phyloP scores from a whole-genome alignment of 345 rosid genomes.

The Eucalyptus cloeziana region DNA sequence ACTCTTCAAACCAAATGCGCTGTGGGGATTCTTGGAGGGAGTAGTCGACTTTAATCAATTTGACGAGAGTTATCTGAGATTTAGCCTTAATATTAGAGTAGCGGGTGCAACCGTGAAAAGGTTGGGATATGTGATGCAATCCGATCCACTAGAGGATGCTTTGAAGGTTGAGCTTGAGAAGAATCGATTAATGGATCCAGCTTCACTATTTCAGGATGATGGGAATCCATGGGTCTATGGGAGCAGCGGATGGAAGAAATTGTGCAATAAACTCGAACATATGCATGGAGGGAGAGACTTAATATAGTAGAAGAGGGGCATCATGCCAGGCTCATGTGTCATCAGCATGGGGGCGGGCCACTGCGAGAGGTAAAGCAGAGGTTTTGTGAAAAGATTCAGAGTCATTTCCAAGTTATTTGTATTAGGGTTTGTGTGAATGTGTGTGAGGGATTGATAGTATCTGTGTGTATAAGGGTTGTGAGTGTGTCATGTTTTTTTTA shows the following conservation, averaged over 20 bases:
- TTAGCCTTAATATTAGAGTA: too few relatives aligned
- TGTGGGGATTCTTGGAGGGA: neutral
- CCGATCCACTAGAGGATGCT: neutral
- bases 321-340: too few relatives aligned
- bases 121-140: neutral
- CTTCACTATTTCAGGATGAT: neutral
- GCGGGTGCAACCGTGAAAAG: neutral
- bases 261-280: fast-evolving
- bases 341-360: neutral
- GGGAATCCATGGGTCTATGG: fast-evolving
- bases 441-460: neutral
- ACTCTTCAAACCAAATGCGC: fast-evolving
- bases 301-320: too few relatives aligned
- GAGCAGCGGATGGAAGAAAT: fast-evolving
- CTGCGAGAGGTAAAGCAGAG: neutral
- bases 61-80: neutral
- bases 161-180: neutral
- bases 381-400: fast-evolving
- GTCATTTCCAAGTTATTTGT: too few relatives aligned
- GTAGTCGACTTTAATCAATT: neutral
- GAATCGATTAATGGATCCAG: neutral
- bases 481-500: fast-evolving
- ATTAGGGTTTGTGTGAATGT: fast-evolving
- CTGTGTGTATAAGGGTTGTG: fast-evolving
- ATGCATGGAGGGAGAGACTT: too few relatives aligned